Evolutionary conservation across 495 filamentous ascomycete genomes (phyloP), one percentile per base, ranked within the genome.

Genomic region (Podospora pseudopauciseta): DNA sequence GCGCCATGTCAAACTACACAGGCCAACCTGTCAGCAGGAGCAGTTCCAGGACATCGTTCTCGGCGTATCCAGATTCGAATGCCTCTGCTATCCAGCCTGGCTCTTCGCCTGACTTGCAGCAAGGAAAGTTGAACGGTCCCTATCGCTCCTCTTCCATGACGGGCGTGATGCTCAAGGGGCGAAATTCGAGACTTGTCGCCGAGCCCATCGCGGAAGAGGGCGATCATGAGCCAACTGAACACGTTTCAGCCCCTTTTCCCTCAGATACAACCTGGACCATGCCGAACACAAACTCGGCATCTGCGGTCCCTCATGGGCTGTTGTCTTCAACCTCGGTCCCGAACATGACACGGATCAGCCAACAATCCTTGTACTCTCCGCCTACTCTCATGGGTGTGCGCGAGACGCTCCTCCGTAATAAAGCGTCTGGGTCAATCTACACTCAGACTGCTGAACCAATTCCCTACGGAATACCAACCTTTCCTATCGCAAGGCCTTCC

Each of bases 371-470:
- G 80, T 77, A 81, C 49, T 65, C 76, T 16, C 76, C 77, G 5
- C 80, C 82, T 64, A 91, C 88, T 4, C 78, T 91, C 1, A 81
- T 91, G n/a, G 84, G 85, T 18, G 83, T 86, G 73, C 85, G 90
- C 27, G 86, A 91, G 57, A 81, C 75, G 61, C 80, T 89, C 57
- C 75, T 91, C 18, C 85, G 85, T 23, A 86, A 78, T 68, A 85
- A 84, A 67, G 78, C 34, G 74, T 73, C 60, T 53, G 69, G 67
- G 61, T 58, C 60, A 60, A 68, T 73, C 44, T 73, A 62, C 67
- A 68, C 60, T 75, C 73, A 66, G 67, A 23, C 67, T 65, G 26
- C 59, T 4, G 63, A 73, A 34, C 4, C 54, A 30, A 44, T 68
- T 61, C 70, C 34, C 71, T 58, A 58, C 56, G 56, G 19, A n/a